Evolutionary conservation across 208 protist species (phyloP).

Genomic region (Acanthamoeba castellanii): DNA sequence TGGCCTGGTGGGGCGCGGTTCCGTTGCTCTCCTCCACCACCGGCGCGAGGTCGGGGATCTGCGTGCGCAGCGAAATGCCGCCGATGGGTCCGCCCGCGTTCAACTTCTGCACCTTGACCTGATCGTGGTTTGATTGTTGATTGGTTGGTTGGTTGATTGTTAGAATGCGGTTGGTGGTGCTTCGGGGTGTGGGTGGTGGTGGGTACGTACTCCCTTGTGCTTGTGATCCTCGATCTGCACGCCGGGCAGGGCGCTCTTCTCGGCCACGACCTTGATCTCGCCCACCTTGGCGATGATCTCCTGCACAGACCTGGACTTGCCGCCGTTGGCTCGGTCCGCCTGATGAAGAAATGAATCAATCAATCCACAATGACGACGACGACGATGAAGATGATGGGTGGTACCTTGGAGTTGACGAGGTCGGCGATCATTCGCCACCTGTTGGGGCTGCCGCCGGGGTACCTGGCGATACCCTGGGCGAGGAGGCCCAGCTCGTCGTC

Average conservation of each 20-base stretch:
- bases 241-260: slow-evolving; percentile 88
- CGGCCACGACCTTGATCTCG: slow-evolving; percentile 82
- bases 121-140: background rate
- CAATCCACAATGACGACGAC: background rate
- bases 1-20: too few species aligned
- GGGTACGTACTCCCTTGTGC: slow-evolving; percentile 9
- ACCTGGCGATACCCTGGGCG: slow-evolving; percentile 95
- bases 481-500: slow-evolving; percentile 95
- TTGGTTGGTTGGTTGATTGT: background rate
- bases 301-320: slow-evolving; percentile 82
- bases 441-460: slow-evolving; percentile 93
- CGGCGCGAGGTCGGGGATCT: background rate
- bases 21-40: background rate
- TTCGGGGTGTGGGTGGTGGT: background rate
- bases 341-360: slow-evolving; percentile 85
- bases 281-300: slow-evolving; percentile 95
- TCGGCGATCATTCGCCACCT: slow-evolving; percentile 94
- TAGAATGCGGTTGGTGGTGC: background rate
- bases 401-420: slow-evolving; percentile 79
- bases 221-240: slow-evolving; percentile 71
- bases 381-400: background rate
- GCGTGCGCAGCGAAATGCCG: background rate
- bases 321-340: slow-evolving; percentile 87
- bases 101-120: slow-evolving; percentile 50
- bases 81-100: slow-evolving; percentile 38